Base-by-base conservation (phyloP, 176 grass and related monocot species). In the Musa troglodytarum region DNA sequence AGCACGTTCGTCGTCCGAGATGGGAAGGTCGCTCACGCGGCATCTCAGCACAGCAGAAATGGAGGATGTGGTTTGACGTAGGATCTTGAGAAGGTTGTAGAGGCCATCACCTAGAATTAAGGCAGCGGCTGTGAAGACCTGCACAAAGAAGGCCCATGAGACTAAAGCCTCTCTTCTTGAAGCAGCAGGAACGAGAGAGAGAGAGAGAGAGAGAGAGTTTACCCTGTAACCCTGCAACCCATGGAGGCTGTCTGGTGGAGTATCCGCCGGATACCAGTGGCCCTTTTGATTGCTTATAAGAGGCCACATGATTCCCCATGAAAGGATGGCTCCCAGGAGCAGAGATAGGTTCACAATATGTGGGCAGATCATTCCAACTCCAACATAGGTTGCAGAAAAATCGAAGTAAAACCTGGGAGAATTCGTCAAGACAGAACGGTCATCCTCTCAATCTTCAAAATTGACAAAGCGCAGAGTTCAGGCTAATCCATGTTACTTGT, bases 241-340 rank as follows among this genome's bases (percentile, higher is more conserved):
- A 58, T 86, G 82, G 49, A 89, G 81, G 69, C 84, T 71, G 3
- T 52, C 68, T 2, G 73, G 49, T 66, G 29, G 0, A 0, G 84
- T 49, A 49, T 63, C 19, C 7, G 85, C 89, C 8, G 77, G 17
- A 28, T 29, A 87, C 85, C 85, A 87, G 62, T 58, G 49, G 11
- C 85, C 81, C 72, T 74, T 80, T 72, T 83, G 83, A 28, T 80
- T 81, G n/a, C 66, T 82, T 79, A 97, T 93, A 57, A 87, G 80
- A 19, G 93, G 93, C 90, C 93, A 93, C 88, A 97, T 92, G 68
- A 97, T 67, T 20, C 93, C 93, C 90, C 93, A 97, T 8, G 90
- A 97, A 13, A 97, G 59, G 26, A 97, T 77, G 10, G 87, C 90
- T 17, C 93, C 90, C 2, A 97, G 49, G 8, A 97, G 86, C 19